These are phyloP conservation scores for Leucocoprinus birnbaumii DNA, from an alignment of 768 basidiomycete genomes.

Conservation along the genomic window DNA sequence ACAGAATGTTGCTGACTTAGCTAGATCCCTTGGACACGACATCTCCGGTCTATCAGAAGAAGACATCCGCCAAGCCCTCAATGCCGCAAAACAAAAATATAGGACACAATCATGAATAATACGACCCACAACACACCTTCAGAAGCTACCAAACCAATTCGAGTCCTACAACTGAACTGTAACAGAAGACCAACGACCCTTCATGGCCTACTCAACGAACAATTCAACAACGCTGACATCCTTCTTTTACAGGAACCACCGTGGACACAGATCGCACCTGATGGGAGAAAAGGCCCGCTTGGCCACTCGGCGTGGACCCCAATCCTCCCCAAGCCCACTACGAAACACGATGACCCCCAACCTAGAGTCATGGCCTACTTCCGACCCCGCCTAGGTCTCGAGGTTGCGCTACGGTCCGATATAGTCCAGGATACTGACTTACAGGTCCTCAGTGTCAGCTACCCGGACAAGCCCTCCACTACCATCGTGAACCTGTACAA, in stretches of 20 bases:
- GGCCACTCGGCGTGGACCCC: conserved; percentile 16
- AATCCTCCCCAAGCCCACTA: conserved; percentile 1
- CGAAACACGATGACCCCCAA: neutral
- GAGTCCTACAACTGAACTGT: conserved; percentile 17
- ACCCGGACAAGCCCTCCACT: conserved; percentile 13
- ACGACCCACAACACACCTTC: conserved; percentile 8
- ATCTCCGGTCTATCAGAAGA: neutral
- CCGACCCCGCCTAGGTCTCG: conserved; percentile 15
- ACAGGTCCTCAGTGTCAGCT: conserved; percentile 20
- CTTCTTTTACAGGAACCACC: conserved; percentile 23
- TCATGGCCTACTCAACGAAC: conserved; percentile 15
- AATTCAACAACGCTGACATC: conserved; percentile 17
- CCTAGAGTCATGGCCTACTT: conserved; percentile 19
- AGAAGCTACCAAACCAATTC: neutral
- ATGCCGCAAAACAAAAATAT: neutral
- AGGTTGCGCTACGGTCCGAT: conserved; percentile 21
- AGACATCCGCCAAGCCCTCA: neutral
- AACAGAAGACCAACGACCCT: conserved; percentile 14
- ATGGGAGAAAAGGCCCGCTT: conserved; percentile 12
- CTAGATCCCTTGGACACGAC: too few species aligned
- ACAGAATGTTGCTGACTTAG: too few species aligned
- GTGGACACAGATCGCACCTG: conserved; percentile 18
- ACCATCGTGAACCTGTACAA: conserved; percentile 25
- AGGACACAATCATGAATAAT: conserved; percentile 9
- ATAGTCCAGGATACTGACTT: conserved; percentile 20